Evolutionary conservation across 768 basidiomycete genomes (phyloP), one percentile per base, ranked within the genome.

Genomic region (Chalciporus sphaerocephalus): DNA sequence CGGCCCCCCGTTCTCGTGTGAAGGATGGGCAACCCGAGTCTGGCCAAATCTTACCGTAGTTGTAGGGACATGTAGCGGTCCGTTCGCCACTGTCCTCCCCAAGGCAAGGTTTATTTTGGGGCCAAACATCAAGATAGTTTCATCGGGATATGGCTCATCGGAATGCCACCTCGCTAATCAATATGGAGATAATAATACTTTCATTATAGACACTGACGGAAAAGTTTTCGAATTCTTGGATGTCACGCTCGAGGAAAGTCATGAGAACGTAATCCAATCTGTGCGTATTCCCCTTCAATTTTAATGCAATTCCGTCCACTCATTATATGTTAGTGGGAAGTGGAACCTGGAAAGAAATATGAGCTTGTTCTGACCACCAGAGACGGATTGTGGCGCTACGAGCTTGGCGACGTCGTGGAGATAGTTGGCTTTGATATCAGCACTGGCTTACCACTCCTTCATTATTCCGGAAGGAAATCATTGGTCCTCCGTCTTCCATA

Each of bases 381-480:
- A 18, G 49, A 56, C 11, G 59, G 59, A 1, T 39, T 60, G 34
- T 60, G 59, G 59, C 48, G 56, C n/a, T 58, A 61, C 13, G 44
- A 17, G 15, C 41, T 56, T 5, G 52, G 59, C 2, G 59, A 60
- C 17, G 13, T 60, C 6, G n/a, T 61, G 9, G 24, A 18, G 1
- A 44, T 60, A n/a, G 12, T 50, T 3, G 60, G 57, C 6, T 59
- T 59, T 33, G 34, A 49, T 16, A 1, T 41, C 2, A 30, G 48
- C 20, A 36, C 18, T 4, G 28, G 28, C 13, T n/a, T 25, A 4
- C 59, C 59, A 0, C 11, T 55, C 13, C 48, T 60, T 30, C 48
- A 41, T 15, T 47, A 40, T 6, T 24, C 22, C 6, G 56, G 59
- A 21, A 51, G 59, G 37, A 46, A 23, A 38, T 48, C 41, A 57